Evolutionary conservation across 345 rosid species (phyloP), one percentile per base, ranked within the genome.

Genomic region (Aethionema arabicum): DNA sequence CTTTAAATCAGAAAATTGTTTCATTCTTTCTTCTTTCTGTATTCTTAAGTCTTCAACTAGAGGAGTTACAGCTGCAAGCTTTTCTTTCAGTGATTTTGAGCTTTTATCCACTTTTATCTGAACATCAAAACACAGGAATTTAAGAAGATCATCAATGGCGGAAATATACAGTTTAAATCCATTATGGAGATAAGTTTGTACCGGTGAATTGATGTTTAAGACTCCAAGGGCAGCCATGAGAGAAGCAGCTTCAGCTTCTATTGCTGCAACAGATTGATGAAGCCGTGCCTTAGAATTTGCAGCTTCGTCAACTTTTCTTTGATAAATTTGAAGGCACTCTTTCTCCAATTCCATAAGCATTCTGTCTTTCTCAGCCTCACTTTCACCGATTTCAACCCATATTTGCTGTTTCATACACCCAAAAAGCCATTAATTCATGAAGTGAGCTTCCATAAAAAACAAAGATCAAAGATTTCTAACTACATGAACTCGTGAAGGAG

Each of bases 381-480:
- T 85, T 77, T 92, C 98, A 8, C 98, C 98, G 35, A 92, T 89
- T 32, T 92, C 98, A 74, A 67, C 85, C 98, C 98, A 92, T 80
- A 92, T 72, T 92, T 92, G 85, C 98, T 92, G 98, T 68, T 68
- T 68, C 46, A 77, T 56, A 56, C 6, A 27, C 16, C 50, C n/a
- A n/a, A 61, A 61, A 5, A 11, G 0, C 8, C 54, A 56, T 61
- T 1, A 43, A 41, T 32, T 16, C 39, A 54, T 49, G 52, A 48
- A 62, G 40, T 56, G 16, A 63, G 43, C 40, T 48, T 54, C 61
- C 32, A 11, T 6, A 55, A 8, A 38, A 44, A 29, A 59, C 68
- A 11, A 60, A 48, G 0, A 53, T 16, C 53, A 52, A 30, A 51
- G 6, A 8, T 5, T 31, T 32, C 51, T 4, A 0, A 8, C 10